Percentiles rank a stretch among this genome's conserved stretches.
These are phyloP conservation scores for Alternaria infectoria DNA, from an alignment of 2,329 filamentous ascomycete species.

Conservation along the genomic window DNA sequence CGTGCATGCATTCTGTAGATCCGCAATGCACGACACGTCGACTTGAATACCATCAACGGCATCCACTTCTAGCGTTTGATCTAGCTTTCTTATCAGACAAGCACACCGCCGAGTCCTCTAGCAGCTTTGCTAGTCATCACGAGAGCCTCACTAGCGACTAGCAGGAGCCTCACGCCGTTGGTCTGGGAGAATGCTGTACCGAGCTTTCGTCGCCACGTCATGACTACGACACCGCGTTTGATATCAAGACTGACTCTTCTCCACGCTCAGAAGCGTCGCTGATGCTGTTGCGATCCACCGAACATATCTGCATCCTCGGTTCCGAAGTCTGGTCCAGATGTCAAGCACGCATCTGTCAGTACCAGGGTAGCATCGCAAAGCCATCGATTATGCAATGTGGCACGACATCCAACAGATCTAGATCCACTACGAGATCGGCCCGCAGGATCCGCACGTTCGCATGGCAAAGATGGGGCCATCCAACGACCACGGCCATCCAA, in stretches of 20 bases:
- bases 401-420: background rate
- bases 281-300: background rate
- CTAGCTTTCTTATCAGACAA: background rate
- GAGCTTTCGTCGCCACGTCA: background rate
- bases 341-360: background rate
- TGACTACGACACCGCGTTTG: background rate
- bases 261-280: background rate
- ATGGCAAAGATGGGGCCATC: slow-evolving; percentile 5
- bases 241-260: background rate
- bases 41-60: background rate
- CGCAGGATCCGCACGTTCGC: slow-evolving; percentile 11
- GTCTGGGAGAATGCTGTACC: background rate
- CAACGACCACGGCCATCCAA: background rate
- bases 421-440: background rate
- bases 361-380: background rate
- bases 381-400: background rate
- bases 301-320: background rate
- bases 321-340: background rate
- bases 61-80: background rate
- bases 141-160: background rate
- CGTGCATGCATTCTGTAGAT: background rate
- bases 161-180: background rate
- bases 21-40: background rate
- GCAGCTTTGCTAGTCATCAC: background rate
- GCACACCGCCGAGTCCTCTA: background rate